A percentile compares a stretch with the other conserved stretches of the same genome.
Evolutionary conservation across 108 stramenopile genomes (phyloP).

Genomic region (Fragilaria crotonensis): DNA sequence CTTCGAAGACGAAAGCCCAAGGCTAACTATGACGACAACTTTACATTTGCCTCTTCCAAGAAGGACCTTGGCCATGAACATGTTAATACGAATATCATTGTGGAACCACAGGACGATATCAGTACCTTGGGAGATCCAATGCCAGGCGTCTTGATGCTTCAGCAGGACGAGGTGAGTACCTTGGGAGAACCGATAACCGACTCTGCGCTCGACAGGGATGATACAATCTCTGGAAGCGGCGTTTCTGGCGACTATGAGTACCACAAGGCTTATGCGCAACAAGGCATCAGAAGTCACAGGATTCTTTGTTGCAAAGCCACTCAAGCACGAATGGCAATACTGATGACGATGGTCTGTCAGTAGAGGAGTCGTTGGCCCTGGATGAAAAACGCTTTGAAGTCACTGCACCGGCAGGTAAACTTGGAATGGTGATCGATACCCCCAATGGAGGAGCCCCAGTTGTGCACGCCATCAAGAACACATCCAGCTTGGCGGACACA

Average conservation of each 20-base stretch:
- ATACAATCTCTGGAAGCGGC: too few relatives aligned
- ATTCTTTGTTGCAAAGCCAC: too few relatives aligned
- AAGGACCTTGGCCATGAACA: not conserved
- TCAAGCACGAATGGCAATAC: too few relatives aligned
- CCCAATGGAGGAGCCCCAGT: conserved; percentile 57
- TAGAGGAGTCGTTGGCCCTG: not conserved
- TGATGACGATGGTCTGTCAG: too few relatives aligned
- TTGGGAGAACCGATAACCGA: too few relatives aligned
- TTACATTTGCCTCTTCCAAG: not conserved
- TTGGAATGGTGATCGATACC: conserved; percentile 83
- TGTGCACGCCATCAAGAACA: conserved; percentile 79
- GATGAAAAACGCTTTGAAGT: conserved; percentile 32
- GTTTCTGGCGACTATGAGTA: conserved; percentile 59
- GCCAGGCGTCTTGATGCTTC: too few relatives aligned
- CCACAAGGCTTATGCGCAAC: conserved; percentile 28
- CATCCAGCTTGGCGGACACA: conserved; percentile 54
- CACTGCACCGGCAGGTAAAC: conserved; percentile 51
- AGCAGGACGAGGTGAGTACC: too few relatives aligned
- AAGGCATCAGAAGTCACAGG: too few relatives aligned
- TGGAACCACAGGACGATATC: conserved; percentile 67
- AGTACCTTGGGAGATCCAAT: conserved; percentile 73
- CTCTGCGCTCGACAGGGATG: too few relatives aligned
- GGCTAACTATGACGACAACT: not conserved
- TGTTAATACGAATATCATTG: conserved; percentile 25
- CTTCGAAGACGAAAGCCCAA: conserved; percentile 1